A percentile compares a stretch with the other conserved stretches of the same genome.
Evolutionary conservation across 257 asterid species (phyloP).

Genomic region (Nicotiana paniculata): DNA sequence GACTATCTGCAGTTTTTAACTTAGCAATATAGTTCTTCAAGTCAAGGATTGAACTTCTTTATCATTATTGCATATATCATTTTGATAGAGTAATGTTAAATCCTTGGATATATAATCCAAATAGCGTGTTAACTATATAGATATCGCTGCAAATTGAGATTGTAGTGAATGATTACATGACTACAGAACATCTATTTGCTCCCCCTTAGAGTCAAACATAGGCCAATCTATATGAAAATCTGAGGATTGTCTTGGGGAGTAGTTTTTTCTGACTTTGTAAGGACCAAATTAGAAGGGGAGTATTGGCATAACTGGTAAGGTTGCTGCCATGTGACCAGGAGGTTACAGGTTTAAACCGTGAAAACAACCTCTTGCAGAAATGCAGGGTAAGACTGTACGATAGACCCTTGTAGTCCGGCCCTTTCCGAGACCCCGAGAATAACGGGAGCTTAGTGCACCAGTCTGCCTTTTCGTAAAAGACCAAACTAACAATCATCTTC

Average conservation of each 20-base stretch:
- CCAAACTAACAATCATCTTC: background rate
- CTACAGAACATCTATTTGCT: background rate
- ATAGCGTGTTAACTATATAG: background rate
- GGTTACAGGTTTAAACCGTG: too few relatives aligned
- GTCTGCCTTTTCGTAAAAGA: background rate
- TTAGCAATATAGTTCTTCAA: conserved; percentile 6
- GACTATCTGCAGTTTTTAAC: conserved; percentile 8
- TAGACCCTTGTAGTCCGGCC: too few relatives aligned
- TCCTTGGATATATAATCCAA: background rate
- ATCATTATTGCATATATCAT: background rate
- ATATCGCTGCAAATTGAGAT: background rate
- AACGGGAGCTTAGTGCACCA: too few relatives aligned
- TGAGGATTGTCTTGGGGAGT: background rate
- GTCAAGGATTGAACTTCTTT: background rate
- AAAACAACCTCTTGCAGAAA: too few relatives aligned
- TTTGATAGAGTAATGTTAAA: background rate
- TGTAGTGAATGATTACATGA: background rate
- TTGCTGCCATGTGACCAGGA: too few relatives aligned
- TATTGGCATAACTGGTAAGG: too few relatives aligned
- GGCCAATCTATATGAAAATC: background rate
- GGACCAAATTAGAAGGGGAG: too few relatives aligned
- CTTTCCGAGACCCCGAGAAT: too few relatives aligned
- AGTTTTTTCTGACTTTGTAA: background rate
- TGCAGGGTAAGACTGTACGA: too few relatives aligned
- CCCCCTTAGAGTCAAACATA: background rate